Percentiles rank a stretch among this genome's conserved stretches.
phyloP scores from a whole-genome alignment of 2,329 filamentous ascomycete species.

The Ceratocystis diversiconidia region DNA sequence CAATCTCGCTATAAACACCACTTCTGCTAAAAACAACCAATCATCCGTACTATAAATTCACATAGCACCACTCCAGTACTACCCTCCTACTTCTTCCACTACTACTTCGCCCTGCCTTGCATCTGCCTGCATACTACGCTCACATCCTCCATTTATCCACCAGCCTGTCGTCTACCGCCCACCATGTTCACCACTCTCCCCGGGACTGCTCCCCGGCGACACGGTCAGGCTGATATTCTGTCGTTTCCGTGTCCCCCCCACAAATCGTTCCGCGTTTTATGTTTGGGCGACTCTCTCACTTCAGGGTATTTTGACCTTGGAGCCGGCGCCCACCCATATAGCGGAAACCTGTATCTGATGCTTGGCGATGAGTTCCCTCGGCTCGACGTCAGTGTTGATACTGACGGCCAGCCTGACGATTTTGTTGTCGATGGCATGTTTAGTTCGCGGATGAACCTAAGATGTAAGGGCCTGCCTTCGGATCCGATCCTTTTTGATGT shows the following conservation, averaged over 20 bases:
- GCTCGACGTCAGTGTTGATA: slow-evolving; percentile 29
- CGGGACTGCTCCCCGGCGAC: slow-evolving; percentile 7
- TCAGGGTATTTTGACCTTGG: slow-evolving; percentile 37
- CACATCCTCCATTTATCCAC: background rate
- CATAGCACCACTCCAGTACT: slow-evolving; percentile 1
- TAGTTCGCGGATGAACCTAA: slow-evolving; percentile 24
- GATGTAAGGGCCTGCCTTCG: slow-evolving; percentile 25
- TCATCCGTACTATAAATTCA: background rate
- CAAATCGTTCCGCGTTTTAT: slow-evolving; percentile 39
- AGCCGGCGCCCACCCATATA: slow-evolving; percentile 38
- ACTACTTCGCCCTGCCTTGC: background rate
- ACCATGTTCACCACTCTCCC: slow-evolving; percentile 15
- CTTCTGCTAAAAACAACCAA: background rate
- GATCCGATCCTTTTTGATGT: background rate
- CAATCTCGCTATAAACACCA: background rate
- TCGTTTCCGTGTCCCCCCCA: background rate
- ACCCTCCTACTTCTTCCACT: background rate
- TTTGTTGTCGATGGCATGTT: slow-evolving; percentile 28
- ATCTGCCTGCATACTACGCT: background rate
- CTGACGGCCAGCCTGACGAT: slow-evolving; percentile 40
- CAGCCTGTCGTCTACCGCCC: background rate
- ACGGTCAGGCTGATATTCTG: background rate
- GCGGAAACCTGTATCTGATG: slow-evolving; percentile 31
- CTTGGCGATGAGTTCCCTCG: slow-evolving; percentile 34
- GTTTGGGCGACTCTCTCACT: slow-evolving; percentile 52